Percentiles rank a stretch among this genome's conserved stretches.
phyloP scores from a whole-genome alignment of 2,329 filamentous ascomycete species.

The Pseudogymnoascus sp. region DNA sequence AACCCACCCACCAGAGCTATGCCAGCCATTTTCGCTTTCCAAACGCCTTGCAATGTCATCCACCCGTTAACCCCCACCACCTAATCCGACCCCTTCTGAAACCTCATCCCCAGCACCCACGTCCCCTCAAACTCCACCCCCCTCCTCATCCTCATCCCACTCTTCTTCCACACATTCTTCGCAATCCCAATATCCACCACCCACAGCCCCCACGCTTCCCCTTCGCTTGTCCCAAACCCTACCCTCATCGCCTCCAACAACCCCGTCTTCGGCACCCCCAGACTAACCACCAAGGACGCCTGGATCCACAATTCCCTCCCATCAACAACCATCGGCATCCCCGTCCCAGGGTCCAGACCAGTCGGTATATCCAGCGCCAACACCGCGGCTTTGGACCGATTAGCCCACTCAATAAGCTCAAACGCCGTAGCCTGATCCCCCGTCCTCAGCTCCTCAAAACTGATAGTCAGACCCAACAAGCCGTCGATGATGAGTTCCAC shows the following conservation, averaged over 20 bases:
- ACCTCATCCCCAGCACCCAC: conserved; percentile 68
- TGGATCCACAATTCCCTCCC: conserved; percentile 71
- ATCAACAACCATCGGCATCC: conserved; percentile 58
- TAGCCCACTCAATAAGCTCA: conserved; percentile 88
- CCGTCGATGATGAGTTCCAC: conserved; percentile 83
- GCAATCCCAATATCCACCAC: conserved; percentile 82
- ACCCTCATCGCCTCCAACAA: conserved; percentile 61
- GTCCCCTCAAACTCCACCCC: conserved; percentile 81
- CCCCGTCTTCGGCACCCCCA: conserved; percentile 81
- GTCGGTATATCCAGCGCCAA: conserved; percentile 87
- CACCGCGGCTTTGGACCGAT: conserved; percentile 73
- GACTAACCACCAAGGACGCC: conserved; percentile 71
- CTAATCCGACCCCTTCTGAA: conserved; percentile 21
- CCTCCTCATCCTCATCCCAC: conserved; percentile 67
- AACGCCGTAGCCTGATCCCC: conserved; percentile 78
- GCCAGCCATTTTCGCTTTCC: not conserved
- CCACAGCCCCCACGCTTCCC: conserved; percentile 61
- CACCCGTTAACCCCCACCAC: not conserved
- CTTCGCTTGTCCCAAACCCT: conserved; percentile 20
- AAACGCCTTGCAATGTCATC: not conserved
- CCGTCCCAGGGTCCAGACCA: conserved; percentile 72
- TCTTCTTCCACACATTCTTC: conserved; percentile 71
- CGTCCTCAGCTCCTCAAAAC: conserved; percentile 79
- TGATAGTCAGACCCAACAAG: conserved; percentile 73
- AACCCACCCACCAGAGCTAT: not conserved